Percentiles rank a stretch among this genome's conserved stretches.
phyloP scores from a whole-genome alignment of 495 filamentous ascomycete species.

The Penicillium dipodomyicola region DNA sequence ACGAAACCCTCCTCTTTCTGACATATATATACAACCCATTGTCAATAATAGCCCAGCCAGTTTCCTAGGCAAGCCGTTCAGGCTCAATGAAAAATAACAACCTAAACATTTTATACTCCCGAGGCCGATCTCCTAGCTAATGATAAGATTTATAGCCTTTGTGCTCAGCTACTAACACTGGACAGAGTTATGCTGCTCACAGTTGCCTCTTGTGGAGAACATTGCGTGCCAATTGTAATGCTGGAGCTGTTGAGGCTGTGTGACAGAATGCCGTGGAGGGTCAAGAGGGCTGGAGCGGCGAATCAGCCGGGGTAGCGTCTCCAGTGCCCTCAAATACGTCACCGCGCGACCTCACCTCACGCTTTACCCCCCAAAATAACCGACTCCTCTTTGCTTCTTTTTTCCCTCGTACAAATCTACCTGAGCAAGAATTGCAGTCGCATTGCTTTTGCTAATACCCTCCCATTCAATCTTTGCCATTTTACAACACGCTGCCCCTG shows the following conservation, averaged over 20 bases:
- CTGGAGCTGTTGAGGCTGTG: constrained; percentile 1
- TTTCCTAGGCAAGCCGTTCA: neutral
- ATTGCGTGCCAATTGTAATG: neutral
- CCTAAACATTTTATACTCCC: neutral
- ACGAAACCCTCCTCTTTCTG: neutral
- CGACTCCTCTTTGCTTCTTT: constrained; percentile 12
- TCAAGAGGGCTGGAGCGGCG: constrained; percentile 13
- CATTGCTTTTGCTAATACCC: constrained; percentile 17
- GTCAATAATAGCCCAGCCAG: neutral
- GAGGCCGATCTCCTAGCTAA: neutral
- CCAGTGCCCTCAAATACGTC: constrained; percentile 39
- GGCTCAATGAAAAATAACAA: constrained; percentile 1
- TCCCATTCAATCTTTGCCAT: neutral
- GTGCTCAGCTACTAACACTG: neutral
- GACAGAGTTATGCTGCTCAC: neutral
- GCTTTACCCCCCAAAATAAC: constrained; percentile 12
- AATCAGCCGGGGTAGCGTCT: constrained; percentile 29
- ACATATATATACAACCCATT: neutral
- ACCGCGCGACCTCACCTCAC: constrained; percentile 41
- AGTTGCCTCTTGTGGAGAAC: neutral
- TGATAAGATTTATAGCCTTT: neutral
- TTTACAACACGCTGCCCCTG: constrained; percentile 7
- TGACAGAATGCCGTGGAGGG: constrained; percentile 7
- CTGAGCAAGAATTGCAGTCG: constrained; percentile 16
- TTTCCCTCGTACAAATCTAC: constrained; percentile 3